phyloP scores from a whole-genome alignment of 176 grass and related monocot genomes.

The Eleusine coracana region DNA sequence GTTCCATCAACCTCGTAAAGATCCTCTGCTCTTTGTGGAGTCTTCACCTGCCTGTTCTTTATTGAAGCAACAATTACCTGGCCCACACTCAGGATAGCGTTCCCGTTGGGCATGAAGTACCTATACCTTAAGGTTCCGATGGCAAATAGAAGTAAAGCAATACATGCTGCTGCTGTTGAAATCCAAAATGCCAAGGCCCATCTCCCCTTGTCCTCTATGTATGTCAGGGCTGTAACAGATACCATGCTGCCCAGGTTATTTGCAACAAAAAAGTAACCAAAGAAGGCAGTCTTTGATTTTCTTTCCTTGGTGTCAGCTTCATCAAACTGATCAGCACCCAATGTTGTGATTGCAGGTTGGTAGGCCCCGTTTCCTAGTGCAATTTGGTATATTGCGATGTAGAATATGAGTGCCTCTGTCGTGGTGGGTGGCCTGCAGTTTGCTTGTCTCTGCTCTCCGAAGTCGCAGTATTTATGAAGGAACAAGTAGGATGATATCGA shows the following conservation, averaged over 20 bases:
- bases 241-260: conserved; percentile 63
- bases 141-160: conserved; percentile 36
- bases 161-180: conserved; percentile 28
- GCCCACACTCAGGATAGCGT: conserved; percentile 44
- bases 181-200: conserved; percentile 55
- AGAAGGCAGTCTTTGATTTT: conserved; percentile 65
- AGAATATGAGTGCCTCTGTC: conserved; percentile 30
- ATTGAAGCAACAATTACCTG: conserved; percentile 48
- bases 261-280: conserved; percentile 63
- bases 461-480: conserved; percentile 46
- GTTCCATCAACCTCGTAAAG: conserved; percentile 47
- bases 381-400: conserved; percentile 61
- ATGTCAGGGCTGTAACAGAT: conserved; percentile 49
- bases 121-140: conserved; percentile 43
- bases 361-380: conserved; percentile 62
- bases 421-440: conserved; percentile 43
- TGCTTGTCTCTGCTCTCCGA: not conserved
- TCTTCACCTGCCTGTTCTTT: conserved; percentile 43
- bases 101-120: conserved; percentile 46
- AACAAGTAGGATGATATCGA: conserved; percentile 46
- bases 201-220: conserved; percentile 50
- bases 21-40: conserved; percentile 15
- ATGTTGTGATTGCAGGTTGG: conserved; percentile 51
- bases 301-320: conserved; percentile 33
- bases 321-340: conserved; percentile 68